Base-by-base conservation (phyloP, 768 basidiomycete species). In the Strobilomyces confusus region DNA sequence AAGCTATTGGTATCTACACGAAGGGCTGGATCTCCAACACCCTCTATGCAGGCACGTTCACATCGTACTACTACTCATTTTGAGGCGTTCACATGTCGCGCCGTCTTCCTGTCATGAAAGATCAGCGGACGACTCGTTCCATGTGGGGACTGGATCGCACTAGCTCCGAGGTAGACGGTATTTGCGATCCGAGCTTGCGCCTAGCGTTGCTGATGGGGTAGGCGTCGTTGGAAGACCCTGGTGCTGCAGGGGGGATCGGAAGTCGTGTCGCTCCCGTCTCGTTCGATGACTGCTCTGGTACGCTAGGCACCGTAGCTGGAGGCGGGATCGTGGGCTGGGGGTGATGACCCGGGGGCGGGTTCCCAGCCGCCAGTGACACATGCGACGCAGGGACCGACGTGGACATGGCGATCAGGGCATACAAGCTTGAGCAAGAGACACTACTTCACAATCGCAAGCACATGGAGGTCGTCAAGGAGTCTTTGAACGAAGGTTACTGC, bases 401-500 rank as follows among this genome's bases (percentile, higher is more conserved):
- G 44, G 78, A 84, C 29, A 78, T 83, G 74, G 88, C 88, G 11
- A 77, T 89, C 57, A 80, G 75, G 49, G 87, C 86, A 2, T 93
- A 91, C 61, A 77, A 79, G 44, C 78, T 80, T 5, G 90, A 93
- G 69, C 79, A 78, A 22, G 76, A 77, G 7, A 76, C 80, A 46
- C 61, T 87, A 15, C 63, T 93, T 11, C 75, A 75, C 46, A 89
- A 87, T 63, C 72, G 81, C 42, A 75, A 85, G 63, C 75, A 81
- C 38, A 86, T 91, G 85, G 80, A 81, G 54, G 73, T 77, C 44
- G 80, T 94, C 30, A 86, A 80, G 58, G 89, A 91, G 63, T 82
- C 83, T 9, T 63, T 87, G n/a, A 76, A 89, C 56, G 87, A 90
- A 56, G 86, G 87, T 3, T 93, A 92, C 62, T 92, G 91, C 58